These are phyloP conservation scores for Cercospora beticola DNA, from an alignment of 2,329 filamentous ascomycete genomes.

Conservation along the genomic window DNA sequence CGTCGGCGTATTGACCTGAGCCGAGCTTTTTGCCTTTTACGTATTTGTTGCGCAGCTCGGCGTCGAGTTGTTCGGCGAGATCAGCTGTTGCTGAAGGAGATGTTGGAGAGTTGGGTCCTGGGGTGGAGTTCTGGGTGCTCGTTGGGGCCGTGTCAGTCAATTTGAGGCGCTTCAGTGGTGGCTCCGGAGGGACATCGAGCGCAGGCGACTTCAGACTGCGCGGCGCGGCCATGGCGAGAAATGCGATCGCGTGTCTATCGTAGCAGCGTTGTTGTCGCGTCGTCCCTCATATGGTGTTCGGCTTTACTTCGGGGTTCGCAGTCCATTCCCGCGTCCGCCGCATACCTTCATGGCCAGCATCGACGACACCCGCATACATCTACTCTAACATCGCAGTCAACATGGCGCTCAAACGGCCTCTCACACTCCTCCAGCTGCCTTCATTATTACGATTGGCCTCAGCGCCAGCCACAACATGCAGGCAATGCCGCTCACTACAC, in stretches of 20 bases:
- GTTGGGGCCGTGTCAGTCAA: conserved; percentile 19
- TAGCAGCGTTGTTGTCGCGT: neutral
- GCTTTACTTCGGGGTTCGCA: neutral
- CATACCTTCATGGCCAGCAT: conserved; percentile 14
- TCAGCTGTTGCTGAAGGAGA: conserved; percentile 32
- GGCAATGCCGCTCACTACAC: conserved; percentile 26
- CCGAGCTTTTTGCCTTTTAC: conserved; percentile 90
- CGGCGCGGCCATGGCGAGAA: conserved; percentile 2
- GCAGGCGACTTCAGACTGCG: conserved; percentile 32
- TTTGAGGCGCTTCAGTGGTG: conserved; percentile 36
- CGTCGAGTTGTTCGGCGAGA: conserved; percentile 51
- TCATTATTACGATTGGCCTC: conserved; percentile 21
- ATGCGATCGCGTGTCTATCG: conserved; percentile 3
- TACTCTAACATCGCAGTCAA: neutral
- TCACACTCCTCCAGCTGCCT: conserved; percentile 29
- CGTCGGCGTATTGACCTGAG: conserved; percentile 94
- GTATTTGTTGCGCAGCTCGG: conserved; percentile 72
- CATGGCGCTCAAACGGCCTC: conserved; percentile 35
- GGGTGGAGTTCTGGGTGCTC: conserved; percentile 16
- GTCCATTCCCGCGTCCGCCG: conserved; percentile 2
- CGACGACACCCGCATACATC: neutral
- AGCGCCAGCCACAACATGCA: conserved; percentile 17
- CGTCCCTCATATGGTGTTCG: neutral
- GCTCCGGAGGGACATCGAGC: conserved; percentile 37
- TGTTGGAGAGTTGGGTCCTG: conserved; percentile 16